These are phyloP conservation scores for Pythium periplocum DNA, from an alignment of 352 stramenopile species.

Conservation along the genomic window DNA sequence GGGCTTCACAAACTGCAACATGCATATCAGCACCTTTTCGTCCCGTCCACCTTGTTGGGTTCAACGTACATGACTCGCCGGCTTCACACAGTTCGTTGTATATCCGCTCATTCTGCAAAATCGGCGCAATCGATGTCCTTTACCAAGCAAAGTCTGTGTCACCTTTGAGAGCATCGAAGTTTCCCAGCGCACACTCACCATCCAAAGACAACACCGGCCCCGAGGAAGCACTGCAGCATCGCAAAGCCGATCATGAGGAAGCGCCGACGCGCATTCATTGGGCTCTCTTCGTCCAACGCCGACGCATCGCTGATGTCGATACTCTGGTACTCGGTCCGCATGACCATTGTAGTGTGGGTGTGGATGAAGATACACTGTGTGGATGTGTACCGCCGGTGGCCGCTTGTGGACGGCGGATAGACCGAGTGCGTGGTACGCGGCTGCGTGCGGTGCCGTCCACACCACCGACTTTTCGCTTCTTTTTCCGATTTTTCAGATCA, in stretches of 20 bases:
- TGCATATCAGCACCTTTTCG: not conserved
- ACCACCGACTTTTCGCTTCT: too few species aligned
- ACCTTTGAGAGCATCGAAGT: too few species aligned
- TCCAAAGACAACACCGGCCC: conserved; percentile 55
- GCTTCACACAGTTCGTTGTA: conserved; percentile 47
- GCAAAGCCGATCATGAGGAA: conserved; percentile 44
- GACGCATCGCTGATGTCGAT: too few species aligned
- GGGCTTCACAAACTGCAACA: conserved; percentile 36
- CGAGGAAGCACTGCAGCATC: conserved; percentile 59
- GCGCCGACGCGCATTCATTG: conserved; percentile 9
- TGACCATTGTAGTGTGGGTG: too few species aligned
- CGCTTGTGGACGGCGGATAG: too few species aligned
- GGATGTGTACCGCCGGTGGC: too few species aligned
- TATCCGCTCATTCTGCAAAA: conserved; percentile 51
- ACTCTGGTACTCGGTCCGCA: too few species aligned
- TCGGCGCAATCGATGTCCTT: conserved; percentile 52
- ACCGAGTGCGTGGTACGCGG: too few species aligned
- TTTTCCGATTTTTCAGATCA: too few species aligned
- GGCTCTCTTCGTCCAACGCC: not conserved
- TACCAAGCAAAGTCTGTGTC: not conserved
- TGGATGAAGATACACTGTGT: too few species aligned
- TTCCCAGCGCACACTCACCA: conserved; percentile 23
- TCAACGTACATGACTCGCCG: conserved; percentile 30
- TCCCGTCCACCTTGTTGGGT: not conserved
- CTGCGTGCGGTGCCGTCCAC: too few species aligned